Percentiles rank a stretch among this genome's conserved stretches.
Conservation (phyloP, 331 rosid genomes). For the Rosa hybrid region DNA sequence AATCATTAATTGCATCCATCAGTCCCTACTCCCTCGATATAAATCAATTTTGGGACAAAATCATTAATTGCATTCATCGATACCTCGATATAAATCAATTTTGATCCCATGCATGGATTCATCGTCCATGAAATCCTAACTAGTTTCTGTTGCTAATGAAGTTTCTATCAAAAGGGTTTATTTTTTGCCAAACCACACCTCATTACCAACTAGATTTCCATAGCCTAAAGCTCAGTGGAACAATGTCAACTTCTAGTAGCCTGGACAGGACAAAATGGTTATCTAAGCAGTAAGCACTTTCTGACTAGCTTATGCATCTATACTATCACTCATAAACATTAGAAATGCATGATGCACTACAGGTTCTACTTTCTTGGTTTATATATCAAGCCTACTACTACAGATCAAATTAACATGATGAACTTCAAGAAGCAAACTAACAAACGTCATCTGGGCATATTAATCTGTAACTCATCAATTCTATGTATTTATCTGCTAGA, state of each 20-base stretch:
- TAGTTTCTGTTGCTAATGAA: background rate
- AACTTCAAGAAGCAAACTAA: background rate
- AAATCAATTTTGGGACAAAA: background rate
- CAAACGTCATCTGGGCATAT: background rate
- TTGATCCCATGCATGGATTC: background rate
- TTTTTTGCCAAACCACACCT: background rate
- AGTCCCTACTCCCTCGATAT: background rate
- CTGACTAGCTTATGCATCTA: background rate
- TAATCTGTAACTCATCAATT: background rate
- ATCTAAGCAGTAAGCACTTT: too few species aligned
- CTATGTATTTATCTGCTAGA: background rate
- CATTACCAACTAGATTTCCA: background rate
- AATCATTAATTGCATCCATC: too few species aligned
- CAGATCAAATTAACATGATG: background rate
- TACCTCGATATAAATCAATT: too few species aligned
- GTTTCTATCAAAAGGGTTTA: background rate
- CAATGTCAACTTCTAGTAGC: background rate
- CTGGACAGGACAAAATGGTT: background rate
- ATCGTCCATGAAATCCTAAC: too few species aligned
- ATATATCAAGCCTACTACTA: background rate
- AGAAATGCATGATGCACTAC: background rate
- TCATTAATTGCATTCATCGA: too few species aligned
- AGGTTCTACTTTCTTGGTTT: background rate
- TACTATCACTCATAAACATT: background rate
- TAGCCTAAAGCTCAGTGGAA: background rate